These are phyloP conservation scores for Evernia prunastri DNA, from an alignment of 495 filamentous ascomycete genomes.

Conservation along the genomic window DNA sequence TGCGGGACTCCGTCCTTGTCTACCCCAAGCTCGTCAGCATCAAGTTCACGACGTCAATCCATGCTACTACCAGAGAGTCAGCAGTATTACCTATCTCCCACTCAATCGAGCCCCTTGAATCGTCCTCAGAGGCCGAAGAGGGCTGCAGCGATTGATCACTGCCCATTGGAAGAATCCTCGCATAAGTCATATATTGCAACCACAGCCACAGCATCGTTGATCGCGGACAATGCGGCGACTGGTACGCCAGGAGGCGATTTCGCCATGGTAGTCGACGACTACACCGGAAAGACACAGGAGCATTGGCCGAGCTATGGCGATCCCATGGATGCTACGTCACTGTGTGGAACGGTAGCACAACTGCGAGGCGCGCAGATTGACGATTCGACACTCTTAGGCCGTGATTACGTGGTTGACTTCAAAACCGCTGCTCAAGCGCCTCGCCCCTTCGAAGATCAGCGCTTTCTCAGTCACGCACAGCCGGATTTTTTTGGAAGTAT, in stretches of 20 bases:
- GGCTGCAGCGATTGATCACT: slow-evolving; percentile 4
- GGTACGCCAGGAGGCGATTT: background rate
- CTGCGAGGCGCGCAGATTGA: background rate
- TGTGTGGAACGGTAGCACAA: too few species aligned
- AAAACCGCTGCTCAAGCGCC: background rate
- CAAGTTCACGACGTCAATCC: slow-evolving; percentile 13
- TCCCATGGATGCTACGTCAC: background rate
- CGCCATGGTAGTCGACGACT: background rate
- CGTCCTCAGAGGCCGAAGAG: background rate
- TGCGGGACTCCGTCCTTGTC: slow-evolving; percentile 2
- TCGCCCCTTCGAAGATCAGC: background rate
- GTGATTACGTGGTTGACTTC: background rate
- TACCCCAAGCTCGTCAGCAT: slow-evolving; percentile 8
- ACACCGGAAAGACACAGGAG: background rate
- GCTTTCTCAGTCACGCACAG: background rate
- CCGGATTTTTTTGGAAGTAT: background rate
- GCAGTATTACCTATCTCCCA: slow-evolving; percentile 11
- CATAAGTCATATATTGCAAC: background rate
- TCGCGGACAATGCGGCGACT: background rate
- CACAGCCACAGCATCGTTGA: background rate
- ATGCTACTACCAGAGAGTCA: slow-evolving; percentile 2
- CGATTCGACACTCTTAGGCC: background rate
- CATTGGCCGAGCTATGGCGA: background rate
- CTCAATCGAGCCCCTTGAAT: background rate
- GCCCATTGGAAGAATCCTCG: background rate